Conservation (phyloP, 202 grass and related monocot species). For the Brachypodium distachyon region DNA sequence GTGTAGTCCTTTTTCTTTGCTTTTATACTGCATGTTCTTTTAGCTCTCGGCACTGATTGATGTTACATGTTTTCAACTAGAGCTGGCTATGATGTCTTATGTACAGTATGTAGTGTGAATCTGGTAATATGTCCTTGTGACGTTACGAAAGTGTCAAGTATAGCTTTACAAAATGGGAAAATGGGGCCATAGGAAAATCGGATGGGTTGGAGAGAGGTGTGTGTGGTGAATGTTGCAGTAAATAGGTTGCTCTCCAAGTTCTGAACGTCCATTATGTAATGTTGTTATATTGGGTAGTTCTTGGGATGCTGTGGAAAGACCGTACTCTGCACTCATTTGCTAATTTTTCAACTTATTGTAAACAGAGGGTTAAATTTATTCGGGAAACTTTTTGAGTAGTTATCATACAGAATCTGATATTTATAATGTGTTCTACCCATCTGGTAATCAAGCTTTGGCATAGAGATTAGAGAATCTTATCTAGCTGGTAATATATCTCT, state of each 20-base stretch:
- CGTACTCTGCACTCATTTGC: not conserved
- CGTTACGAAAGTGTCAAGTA: not conserved
- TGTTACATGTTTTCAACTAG: not conserved
- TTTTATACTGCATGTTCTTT: conserved; percentile 1
- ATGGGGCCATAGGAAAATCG: not conserved
- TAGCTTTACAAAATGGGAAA: not conserved
- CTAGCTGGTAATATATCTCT: not conserved
- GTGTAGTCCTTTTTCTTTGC: too few relatives aligned
- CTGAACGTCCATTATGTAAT: not conserved
- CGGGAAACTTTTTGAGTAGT: not conserved
- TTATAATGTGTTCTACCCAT: not conserved
- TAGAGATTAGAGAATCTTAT: not conserved
- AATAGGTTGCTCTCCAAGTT: not conserved
- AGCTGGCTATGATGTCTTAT: not conserved
- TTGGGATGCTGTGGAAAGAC: not conserved
- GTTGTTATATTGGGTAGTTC: conserved; percentile 3
- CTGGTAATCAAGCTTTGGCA: not conserved
- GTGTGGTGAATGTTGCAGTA: not conserved
- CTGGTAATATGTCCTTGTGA: not conserved
- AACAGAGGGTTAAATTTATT: not conserved
- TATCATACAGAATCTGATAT: not conserved
- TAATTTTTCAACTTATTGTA: not conserved
- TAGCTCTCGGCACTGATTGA: not conserved
- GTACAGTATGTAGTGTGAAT: not conserved
- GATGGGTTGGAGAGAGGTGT: not conserved